Percentiles rank a stretch among this genome's conserved stretches.
Evolutionary conservation across 2,329 filamentous ascomycete genomes (phyloP).

Genomic region (Scolecobasidium constrictum): DNA sequence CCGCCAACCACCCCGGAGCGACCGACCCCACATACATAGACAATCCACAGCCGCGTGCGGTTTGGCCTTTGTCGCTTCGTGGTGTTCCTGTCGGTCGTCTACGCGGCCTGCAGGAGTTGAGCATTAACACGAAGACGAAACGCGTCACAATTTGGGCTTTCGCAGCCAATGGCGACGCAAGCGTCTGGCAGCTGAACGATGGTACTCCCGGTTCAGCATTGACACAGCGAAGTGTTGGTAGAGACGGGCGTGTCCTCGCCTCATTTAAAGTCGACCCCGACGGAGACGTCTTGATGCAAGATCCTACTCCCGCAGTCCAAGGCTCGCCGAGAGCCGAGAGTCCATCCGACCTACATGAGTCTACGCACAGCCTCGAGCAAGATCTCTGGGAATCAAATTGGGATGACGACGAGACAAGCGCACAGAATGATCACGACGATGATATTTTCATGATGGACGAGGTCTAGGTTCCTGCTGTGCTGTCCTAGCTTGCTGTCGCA

Average conservation of each 20-base stretch:
- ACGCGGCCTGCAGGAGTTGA: constrained; percentile 37
- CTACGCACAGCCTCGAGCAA: too few relatives aligned
- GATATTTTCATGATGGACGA: too few relatives aligned
- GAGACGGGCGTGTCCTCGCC: constrained; percentile 4
- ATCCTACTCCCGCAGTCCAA: too few relatives aligned
- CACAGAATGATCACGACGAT: too few relatives aligned
- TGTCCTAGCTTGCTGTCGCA: too few relatives aligned
- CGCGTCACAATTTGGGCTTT: constrained; percentile 44
- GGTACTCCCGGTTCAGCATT: not conserved
- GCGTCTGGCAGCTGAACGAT: constrained; percentile 12
- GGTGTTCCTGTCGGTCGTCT: constrained; percentile 39
- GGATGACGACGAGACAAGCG: too few relatives aligned
- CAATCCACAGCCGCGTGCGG: constrained; percentile 15
- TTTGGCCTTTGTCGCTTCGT: constrained; percentile 40
- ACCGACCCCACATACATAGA: constrained; percentile 12
- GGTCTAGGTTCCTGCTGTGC: too few relatives aligned
- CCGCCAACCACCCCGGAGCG: not conserved
- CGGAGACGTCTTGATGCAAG: not conserved
- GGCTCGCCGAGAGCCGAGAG: too few relatives aligned
- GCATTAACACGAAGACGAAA: constrained; percentile 31
- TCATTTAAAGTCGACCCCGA: not conserved
- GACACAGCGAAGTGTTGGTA: not conserved
- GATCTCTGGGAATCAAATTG: too few relatives aligned
- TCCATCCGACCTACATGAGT: too few relatives aligned
- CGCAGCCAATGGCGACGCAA: constrained; percentile 30